phyloP scores from a whole-genome alignment of 1,284 basidiomycete species.

The Pseudozyma sp. region DNA sequence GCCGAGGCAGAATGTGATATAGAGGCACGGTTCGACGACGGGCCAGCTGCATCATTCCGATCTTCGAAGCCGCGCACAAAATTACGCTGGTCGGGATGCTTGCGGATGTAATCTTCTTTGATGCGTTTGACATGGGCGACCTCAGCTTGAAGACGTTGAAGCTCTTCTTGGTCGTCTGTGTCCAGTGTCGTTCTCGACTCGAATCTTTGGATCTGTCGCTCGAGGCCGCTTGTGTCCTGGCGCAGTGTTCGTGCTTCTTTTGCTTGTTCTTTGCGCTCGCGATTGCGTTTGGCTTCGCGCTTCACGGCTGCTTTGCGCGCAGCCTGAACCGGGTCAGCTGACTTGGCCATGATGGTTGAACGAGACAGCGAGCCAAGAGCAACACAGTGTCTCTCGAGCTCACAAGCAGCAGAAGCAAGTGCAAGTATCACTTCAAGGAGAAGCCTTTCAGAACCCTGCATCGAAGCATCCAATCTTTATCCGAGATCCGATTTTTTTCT shows the following conservation, averaged over 20 bases:
- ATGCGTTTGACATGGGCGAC: constrained; percentile 47
- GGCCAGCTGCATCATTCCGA: neutral
- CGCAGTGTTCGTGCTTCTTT: constrained; percentile 50
- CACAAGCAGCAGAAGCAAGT: too few relatives aligned
- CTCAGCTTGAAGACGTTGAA: constrained; percentile 46
- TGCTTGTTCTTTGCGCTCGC: constrained; percentile 58
- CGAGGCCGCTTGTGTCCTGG: constrained; percentile 39
- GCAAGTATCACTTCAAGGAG: too few relatives aligned
- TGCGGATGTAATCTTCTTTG: constrained; percentile 75
- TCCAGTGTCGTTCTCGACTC: constrained; percentile 28
- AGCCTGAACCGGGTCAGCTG: constrained; percentile 67
- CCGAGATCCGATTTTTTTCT: too few relatives aligned
- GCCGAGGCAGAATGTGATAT: neutral
- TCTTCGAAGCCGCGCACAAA: constrained; percentile 75
- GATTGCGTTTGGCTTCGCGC: constrained; percentile 62
- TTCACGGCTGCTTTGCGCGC: constrained; percentile 65
- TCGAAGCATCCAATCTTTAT: too few relatives aligned
- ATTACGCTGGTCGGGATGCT: constrained; percentile 87
- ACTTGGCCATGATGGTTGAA: constrained; percentile 37
- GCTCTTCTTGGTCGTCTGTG: constrained; percentile 39
- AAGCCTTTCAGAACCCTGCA: too few relatives aligned
- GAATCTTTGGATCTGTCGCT: constrained; percentile 53
- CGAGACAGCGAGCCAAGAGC: too few relatives aligned
- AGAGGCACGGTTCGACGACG: neutral
- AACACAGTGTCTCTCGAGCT: too few relatives aligned